A percentile compares a stretch with the other conserved stretches of the same genome.
These are phyloP conservation scores for Candida nanaspora DNA, from an alignment of 805 yeast species.

Conservation along the genomic window DNA sequence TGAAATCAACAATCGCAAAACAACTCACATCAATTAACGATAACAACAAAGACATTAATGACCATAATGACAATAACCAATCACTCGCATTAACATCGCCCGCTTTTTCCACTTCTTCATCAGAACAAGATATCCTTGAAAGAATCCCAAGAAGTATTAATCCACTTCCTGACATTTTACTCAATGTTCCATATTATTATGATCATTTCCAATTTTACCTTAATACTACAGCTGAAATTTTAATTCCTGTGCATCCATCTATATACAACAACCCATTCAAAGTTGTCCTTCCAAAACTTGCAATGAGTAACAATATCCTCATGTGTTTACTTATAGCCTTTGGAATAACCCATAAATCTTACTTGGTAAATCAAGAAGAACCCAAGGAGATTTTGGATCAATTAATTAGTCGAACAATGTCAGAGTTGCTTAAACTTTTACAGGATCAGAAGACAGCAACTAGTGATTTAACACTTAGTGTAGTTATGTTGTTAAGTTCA, in stretches of 20 bases:
- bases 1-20: neutral
- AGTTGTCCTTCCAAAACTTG: conserved; percentile 58
- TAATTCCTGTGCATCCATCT: conserved; percentile 60
- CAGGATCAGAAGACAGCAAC: conserved; percentile 45
- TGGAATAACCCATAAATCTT: conserved; percentile 33
- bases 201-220: conserved; percentile 59
- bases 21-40: neutral
- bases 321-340: conserved; percentile 49
- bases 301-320: conserved; percentile 50
- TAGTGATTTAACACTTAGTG: conserved; percentile 60
- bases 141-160: conserved; percentile 26
- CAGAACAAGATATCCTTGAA: conserved; percentile 12
- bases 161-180: conserved; percentile 56
- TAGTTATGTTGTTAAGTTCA: conserved; percentile 51
- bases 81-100: neutral
- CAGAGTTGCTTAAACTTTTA: conserved; percentile 45
- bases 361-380: conserved; percentile 17
- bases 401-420: conserved; percentile 48
- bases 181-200: conserved; percentile 51
- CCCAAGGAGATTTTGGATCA: conserved; percentile 41
- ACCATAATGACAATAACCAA: neutral
- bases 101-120: conserved; percentile 8
- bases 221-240: conserved; percentile 48
- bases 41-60: no score
- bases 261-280: conserved; percentile 62